phyloP scores from a whole-genome alignment of 2,329 filamentous ascomycete genomes.

The Xylariomycetidae sp. region DNA sequence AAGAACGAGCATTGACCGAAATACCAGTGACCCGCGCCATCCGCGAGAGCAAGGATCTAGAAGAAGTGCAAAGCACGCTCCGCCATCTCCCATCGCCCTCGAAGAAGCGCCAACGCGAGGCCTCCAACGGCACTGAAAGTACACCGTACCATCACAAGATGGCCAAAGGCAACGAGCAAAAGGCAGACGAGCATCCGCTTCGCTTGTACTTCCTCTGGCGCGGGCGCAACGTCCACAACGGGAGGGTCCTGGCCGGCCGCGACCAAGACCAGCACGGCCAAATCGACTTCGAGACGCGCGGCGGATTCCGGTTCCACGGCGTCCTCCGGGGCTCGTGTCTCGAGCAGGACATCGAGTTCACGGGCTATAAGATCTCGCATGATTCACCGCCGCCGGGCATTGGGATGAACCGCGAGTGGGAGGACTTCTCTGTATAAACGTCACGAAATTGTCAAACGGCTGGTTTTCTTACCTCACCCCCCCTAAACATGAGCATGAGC shows the following conservation, averaged over 20 bases:
- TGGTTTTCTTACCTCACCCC: no score
- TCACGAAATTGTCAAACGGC: no score
- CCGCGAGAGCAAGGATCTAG: not conserved
- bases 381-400: no score
- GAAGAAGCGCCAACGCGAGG: not conserved
- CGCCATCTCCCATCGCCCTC: not conserved
- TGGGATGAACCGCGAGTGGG: not conserved
- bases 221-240: not conserved
- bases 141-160: not conserved
- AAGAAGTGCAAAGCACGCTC: not conserved
- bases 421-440: not conserved
- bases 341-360: not conserved
- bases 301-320: not conserved
- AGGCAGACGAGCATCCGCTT: not conserved
- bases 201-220: not conserved
- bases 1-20: no score
- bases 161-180: not conserved
- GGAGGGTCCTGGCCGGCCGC: not conserved
- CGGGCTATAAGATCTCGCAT: not conserved
- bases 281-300: not conserved
- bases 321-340: not conserved
- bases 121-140: not conserved
- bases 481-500: no score
- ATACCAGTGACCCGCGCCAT: not conserved
- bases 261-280: not conserved